phyloP scores from a whole-genome alignment of 148 eudicot species.

The Rhododendron simsii region DNA sequence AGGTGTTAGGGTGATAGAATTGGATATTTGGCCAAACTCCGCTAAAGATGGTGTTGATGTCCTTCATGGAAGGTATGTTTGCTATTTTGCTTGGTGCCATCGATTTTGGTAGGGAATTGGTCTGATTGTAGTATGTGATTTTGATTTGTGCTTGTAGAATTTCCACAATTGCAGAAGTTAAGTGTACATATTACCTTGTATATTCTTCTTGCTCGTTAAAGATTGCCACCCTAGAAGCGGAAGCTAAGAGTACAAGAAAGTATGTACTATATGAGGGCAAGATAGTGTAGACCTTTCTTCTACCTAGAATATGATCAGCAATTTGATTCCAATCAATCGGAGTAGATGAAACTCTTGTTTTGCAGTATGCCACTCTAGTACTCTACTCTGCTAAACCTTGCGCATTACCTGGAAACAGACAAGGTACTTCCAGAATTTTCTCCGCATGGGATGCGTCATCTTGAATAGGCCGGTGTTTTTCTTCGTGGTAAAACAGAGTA shows the following conservation, averaged over 20 bases:
- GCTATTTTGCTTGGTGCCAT: neutral
- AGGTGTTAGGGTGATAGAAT: slow-evolving; percentile 85
- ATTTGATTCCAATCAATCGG: neutral
- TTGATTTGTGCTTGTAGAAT: neutral
- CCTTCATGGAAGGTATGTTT: slow-evolving; percentile 79
- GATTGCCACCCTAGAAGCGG: neutral
- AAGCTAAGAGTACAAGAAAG: neutral
- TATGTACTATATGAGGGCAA: neutral
- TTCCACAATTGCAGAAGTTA: neutral
- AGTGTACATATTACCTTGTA: neutral
- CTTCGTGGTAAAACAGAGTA: neutral
- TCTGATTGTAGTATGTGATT: neutral
- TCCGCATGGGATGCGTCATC: neutral
- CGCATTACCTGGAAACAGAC: neutral
- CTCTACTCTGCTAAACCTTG: neutral
- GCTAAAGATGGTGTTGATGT: slow-evolving; percentile 61
- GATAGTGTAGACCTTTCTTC: neutral
- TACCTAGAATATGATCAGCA: neutral
- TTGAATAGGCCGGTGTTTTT: neutral
- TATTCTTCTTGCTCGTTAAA: neutral
- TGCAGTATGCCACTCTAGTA: neutral
- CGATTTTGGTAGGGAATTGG: neutral
- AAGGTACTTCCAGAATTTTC: neutral
- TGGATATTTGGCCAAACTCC: slow-evolving; percentile 94
- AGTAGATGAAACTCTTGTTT: neutral